phyloP scores from a whole-genome alignment of 2,329 filamentous ascomycete species.

The Myriosclerotinia duriaeana region DNA sequence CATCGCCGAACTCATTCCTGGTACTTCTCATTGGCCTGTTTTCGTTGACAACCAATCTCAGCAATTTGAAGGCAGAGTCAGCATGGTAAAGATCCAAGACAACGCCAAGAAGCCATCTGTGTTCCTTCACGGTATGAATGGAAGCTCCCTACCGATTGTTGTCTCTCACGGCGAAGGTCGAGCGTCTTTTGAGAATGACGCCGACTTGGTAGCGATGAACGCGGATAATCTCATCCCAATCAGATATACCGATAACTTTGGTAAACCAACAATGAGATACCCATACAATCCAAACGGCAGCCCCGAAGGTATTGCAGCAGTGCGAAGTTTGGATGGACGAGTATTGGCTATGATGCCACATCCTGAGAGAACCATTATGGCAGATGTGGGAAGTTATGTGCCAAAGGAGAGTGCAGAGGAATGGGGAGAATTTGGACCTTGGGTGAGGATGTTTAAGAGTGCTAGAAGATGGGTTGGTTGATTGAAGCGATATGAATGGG shows the following conservation, averaged over 20 bases:
- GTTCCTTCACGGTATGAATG: constrained; percentile 86
- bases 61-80: constrained; percentile 86
- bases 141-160: constrained; percentile 77
- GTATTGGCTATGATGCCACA: constrained; percentile 75
- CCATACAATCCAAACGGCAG: constrained; percentile 82
- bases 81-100: constrained; percentile 79
- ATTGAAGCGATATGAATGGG: constrained; percentile 17
- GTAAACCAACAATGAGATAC: constrained; percentile 74
- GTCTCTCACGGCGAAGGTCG: constrained; percentile 91
- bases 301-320: constrained; percentile 66
- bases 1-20: constrained; percentile 80
- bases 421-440: constrained; percentile 71
- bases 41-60: constrained; percentile 83
- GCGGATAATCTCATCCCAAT: constrained; percentile 71
- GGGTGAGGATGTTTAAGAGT: constrained; percentile 70
- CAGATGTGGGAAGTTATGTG: constrained; percentile 65
- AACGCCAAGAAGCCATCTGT: constrained; percentile 63
- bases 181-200: constrained; percentile 64
- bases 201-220: constrained; percentile 55
- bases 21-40: constrained; percentile 77
- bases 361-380: constrained; percentile 67
- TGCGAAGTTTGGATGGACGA: constrained; percentile 63
- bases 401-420: constrained; percentile 55
- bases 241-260: constrained; percentile 81
- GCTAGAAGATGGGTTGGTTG: constrained; percentile 64